Conservation (phyloP, 2,329 filamentous ascomycete species). For the Clonostachys byssicola region DNA sequence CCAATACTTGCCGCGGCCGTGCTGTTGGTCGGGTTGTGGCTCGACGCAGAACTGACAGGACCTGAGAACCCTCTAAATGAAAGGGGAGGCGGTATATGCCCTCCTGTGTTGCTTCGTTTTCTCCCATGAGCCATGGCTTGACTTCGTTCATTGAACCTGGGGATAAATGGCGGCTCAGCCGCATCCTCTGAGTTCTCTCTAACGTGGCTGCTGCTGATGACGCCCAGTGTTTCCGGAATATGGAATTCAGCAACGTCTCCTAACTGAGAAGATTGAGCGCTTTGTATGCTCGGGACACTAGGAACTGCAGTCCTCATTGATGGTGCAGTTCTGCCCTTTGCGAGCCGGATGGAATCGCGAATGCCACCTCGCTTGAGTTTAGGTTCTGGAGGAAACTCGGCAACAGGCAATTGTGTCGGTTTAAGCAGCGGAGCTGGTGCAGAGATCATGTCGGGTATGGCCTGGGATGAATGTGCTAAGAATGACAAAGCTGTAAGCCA, state of each 20-base stretch:
- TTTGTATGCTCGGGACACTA: slow-evolving; percentile 18
- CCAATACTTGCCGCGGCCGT: slow-evolving; percentile 52
- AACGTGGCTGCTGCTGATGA: slow-evolving; percentile 25
- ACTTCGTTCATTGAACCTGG: slow-evolving; percentile 60
- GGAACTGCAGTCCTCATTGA: slow-evolving; percentile 35
- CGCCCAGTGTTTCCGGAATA: slow-evolving; percentile 29
- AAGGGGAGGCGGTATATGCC: slow-evolving; percentile 64
- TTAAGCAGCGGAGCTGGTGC: slow-evolving; percentile 37
- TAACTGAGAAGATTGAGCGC: slow-evolving; percentile 26
- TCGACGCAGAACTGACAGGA: slow-evolving; percentile 33
- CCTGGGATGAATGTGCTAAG: slow-evolving; percentile 83
- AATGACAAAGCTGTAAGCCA: slow-evolving; percentile 96
- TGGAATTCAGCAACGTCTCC: slow-evolving; percentile 28
- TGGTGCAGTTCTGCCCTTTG: slow-evolving; percentile 61
- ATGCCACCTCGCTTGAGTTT: slow-evolving; percentile 56
- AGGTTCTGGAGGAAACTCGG: slow-evolving; percentile 41
- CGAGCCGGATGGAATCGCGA: slow-evolving; percentile 84
- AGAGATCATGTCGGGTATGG: slow-evolving; percentile 68
- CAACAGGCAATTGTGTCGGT: slow-evolving; percentile 40
- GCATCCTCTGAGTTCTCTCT: slow-evolving; percentile 52
- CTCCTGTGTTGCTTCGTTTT: slow-evolving; percentile 86
- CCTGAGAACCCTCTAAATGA: slow-evolving; percentile 78
- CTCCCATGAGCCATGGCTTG: slow-evolving; percentile 56
- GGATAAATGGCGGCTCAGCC: slow-evolving; percentile 69
- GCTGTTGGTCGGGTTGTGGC: slow-evolving; percentile 48